Evolutionary conservation across 2,329 filamentous ascomycete species (phyloP).

Genomic region (Diaporthe citriasiana): DNA sequence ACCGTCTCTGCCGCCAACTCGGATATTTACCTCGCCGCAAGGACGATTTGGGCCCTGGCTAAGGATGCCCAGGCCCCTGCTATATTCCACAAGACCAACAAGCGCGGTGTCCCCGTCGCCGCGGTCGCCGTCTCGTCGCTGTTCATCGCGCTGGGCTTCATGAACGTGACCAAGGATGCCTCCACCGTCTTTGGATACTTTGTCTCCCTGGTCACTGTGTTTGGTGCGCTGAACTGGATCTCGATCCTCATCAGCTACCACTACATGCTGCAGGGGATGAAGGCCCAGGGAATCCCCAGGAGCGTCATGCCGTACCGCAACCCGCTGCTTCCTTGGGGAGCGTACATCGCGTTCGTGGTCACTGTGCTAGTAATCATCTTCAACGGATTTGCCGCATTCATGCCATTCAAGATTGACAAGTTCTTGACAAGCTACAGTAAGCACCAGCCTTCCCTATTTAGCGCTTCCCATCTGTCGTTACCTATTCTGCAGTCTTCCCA

Average conservation of each 20-base stretch:
- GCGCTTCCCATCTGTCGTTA: too few species aligned
- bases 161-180: constrained; percentile 55
- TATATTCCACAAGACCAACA: constrained; percentile 52
- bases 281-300: constrained; percentile 47
- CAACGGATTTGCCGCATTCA: constrained; percentile 29
- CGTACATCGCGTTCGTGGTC: constrained; percentile 61
- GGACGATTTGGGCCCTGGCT: constrained; percentile 57
- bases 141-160: constrained; percentile 56
- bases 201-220: constrained; percentile 59
- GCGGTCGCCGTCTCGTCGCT: constrained; percentile 54
- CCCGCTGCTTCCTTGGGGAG: constrained; percentile 56
- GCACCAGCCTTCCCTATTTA: background rate
- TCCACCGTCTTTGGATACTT: constrained; percentile 58
- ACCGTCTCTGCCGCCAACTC: constrained; percentile 73
- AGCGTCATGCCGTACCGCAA: constrained; percentile 56
- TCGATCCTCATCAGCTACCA: constrained; percentile 57
- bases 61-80: constrained; percentile 57
- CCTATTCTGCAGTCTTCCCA: background rate
- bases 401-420: constrained; percentile 69
- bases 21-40: constrained; percentile 64
- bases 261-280: constrained; percentile 53
- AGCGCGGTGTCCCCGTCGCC: constrained; percentile 57
- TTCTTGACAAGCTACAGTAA: constrained; percentile 71
- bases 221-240: constrained; percentile 60
- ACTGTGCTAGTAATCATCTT: constrained; percentile 46